These are phyloP conservation scores for Petrea volubilis DNA, from an alignment of 257 asterid species.

Conservation along the genomic window DNA sequence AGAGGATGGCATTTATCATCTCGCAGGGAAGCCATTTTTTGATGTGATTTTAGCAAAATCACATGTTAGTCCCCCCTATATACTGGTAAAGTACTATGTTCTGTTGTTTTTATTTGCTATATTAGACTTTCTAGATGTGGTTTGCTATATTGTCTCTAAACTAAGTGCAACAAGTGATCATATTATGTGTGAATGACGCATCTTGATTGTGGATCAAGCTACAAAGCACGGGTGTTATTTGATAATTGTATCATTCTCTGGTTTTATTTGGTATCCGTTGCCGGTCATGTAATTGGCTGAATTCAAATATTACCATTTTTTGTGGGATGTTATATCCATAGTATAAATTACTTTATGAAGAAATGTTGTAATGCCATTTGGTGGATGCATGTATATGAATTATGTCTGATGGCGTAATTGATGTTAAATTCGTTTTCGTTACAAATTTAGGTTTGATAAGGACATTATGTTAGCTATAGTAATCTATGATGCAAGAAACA, in stretches of 20 bases:
- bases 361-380: neutral
- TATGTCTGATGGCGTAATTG: no score
- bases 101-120: neutral
- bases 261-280: no score
- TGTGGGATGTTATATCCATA: neutral
- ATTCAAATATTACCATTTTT: neutral
- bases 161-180: neutral
- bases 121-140: neutral
- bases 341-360: no score
- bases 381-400: neutral
- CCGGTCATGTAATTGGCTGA: no score
- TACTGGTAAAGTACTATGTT: conserved; percentile 27
- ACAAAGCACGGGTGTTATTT: no score
- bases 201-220: neutral
- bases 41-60: conserved; percentile 23
- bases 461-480: neutral
- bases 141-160: neutral
- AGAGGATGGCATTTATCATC: conserved; percentile 20
- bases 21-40: conserved; percentile 32
- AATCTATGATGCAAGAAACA: neutral
- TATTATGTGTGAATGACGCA: neutral
- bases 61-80: neutral
- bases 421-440: no score
- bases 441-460: neutral
- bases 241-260: no score